Evolutionary conservation across 2,329 filamentous ascomycete species (phyloP).

Genomic region (Fusarium gaditjirri): DNA sequence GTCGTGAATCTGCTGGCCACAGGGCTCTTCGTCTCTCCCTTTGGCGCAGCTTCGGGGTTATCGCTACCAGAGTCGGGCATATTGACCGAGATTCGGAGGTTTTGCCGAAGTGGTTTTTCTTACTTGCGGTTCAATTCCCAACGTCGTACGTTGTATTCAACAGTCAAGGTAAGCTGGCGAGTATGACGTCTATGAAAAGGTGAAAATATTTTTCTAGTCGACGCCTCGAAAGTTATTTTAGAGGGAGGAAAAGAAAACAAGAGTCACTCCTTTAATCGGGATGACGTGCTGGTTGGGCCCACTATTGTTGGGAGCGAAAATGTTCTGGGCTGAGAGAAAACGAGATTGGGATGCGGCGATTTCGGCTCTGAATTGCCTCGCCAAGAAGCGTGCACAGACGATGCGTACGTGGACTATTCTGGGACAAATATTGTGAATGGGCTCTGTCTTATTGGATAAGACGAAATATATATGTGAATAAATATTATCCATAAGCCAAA

Average conservation of each 20-base stretch:
- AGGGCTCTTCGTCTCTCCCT: neutral
- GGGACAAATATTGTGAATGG: neutral
- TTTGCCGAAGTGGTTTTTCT: neutral
- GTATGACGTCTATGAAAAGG: neutral
- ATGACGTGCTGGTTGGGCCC: slow-evolving; percentile 29
- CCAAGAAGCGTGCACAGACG: slow-evolving; percentile 24
- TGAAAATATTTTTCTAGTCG: neutral
- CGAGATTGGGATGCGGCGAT: slow-evolving; percentile 2
- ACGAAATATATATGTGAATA: accelerated
- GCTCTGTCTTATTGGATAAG: no score
- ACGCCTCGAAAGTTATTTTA: slow-evolving; percentile 1
- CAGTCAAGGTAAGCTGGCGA: no score
- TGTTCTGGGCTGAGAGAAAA: neutral
- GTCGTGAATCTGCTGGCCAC: slow-evolving; percentile 26
- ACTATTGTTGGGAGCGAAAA: slow-evolving; percentile 3
- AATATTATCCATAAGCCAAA: neutral
- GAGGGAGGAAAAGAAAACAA: neutral
- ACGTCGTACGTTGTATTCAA: neutral
- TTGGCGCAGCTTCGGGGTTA: slow-evolving; percentile 27
- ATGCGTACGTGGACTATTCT: slow-evolving; percentile 1
- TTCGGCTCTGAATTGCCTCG: slow-evolving; percentile 20
- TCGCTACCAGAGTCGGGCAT: slow-evolving; percentile 35
- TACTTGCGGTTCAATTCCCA: no score
- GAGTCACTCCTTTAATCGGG: slow-evolving; percentile 11
- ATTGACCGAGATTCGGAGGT: neutral